Evolutionary conservation across 768 basidiomycete species (phyloP).

Genomic region (Crepidotus variabilis): DNA sequence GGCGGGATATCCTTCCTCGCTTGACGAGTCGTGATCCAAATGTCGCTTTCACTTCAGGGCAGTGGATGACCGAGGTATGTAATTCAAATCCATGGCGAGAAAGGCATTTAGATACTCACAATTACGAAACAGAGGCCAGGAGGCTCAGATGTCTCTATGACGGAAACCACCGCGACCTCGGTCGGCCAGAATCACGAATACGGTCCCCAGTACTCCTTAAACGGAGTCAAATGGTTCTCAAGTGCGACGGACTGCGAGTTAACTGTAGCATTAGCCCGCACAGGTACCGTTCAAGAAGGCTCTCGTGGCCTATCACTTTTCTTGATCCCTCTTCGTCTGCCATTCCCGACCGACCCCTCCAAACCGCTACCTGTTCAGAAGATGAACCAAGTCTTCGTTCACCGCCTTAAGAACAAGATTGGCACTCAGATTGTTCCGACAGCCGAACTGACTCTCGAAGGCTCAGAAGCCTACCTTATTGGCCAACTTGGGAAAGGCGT

Average conservation of each 20-base stretch:
- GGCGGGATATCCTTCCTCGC: slow-evolving; percentile 50
- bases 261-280: slow-evolving; percentile 70
- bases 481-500: slow-evolving; percentile 59
- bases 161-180: slow-evolving; percentile 58
- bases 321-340: slow-evolving; percentile 61
- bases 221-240: slow-evolving; percentile 85
- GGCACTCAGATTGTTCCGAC: slow-evolving; percentile 75
- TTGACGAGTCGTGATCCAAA: slow-evolving; percentile 64
- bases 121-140: slow-evolving; percentile 54
- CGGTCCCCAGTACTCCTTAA: slow-evolving; percentile 52
- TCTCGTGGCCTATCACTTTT: slow-evolving; percentile 72
- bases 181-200: slow-evolving; percentile 29
- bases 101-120: slow-evolving; percentile 3
- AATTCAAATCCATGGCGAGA: slow-evolving; percentile 30
- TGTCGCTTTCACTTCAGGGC: slow-evolving; percentile 66
- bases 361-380: not conserved
- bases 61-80: slow-evolving; percentile 80
- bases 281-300: slow-evolving; percentile 50
- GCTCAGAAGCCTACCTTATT: slow-evolving; percentile 59
- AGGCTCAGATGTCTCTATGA: slow-evolving; percentile 72
- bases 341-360: slow-evolving; percentile 31
- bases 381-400: slow-evolving; percentile 59
- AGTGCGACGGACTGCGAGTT: slow-evolving; percentile 77
- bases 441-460: slow-evolving; percentile 64
- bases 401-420: slow-evolving; percentile 76